Conservation (phyloP, 2,329 filamentous ascomycete species). For the Paecilomyces sp. region DNA sequence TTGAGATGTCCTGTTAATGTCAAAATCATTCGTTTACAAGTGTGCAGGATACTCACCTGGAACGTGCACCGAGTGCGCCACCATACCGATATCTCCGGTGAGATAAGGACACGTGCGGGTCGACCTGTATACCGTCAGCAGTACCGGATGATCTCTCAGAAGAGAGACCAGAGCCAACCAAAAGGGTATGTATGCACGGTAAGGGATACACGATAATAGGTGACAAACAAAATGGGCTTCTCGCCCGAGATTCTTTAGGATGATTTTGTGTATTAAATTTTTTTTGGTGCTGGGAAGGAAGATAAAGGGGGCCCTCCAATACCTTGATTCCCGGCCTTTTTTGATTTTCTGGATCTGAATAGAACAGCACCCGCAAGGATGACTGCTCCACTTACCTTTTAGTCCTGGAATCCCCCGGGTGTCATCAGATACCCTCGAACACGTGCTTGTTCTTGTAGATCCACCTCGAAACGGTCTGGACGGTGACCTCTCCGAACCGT, state of each 20-base stretch:
- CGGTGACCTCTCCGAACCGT: constrained; percentile 17
- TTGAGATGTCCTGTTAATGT: too few species aligned
- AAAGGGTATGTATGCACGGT: neutral
- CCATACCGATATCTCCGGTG: constrained; percentile 7
- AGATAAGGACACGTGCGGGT: constrained; percentile 8
- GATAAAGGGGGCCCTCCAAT: neutral
- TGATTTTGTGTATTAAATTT: constrained; percentile 11
- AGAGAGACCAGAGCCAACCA: constrained; percentile 2
- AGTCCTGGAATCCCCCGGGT: constrained; percentile 10
- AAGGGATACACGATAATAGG: constrained; percentile 4
- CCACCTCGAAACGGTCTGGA: constrained; percentile 18
- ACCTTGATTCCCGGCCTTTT: too few species aligned
- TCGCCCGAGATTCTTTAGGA: constrained; percentile 15
- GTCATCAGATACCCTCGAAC: constrained; percentile 4
- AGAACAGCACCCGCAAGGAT: too few species aligned
- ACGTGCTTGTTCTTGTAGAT: constrained; percentile 16
- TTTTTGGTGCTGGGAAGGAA: constrained; percentile 6
- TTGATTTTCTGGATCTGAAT: too few species aligned
- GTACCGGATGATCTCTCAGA: constrained; percentile 2
- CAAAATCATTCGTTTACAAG: too few species aligned
- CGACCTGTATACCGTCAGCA: constrained; percentile 10
- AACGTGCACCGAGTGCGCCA: constrained; percentile 3
- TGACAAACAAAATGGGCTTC: constrained; percentile 10
- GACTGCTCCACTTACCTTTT: too few species aligned
- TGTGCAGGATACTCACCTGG: constrained; percentile 6